Percentiles rank a stretch among this genome's conserved stretches.
These are phyloP conservation scores for Crataegus laevigata DNA, from an alignment of 306 rosid genomes.

Conservation along the genomic window DNA sequence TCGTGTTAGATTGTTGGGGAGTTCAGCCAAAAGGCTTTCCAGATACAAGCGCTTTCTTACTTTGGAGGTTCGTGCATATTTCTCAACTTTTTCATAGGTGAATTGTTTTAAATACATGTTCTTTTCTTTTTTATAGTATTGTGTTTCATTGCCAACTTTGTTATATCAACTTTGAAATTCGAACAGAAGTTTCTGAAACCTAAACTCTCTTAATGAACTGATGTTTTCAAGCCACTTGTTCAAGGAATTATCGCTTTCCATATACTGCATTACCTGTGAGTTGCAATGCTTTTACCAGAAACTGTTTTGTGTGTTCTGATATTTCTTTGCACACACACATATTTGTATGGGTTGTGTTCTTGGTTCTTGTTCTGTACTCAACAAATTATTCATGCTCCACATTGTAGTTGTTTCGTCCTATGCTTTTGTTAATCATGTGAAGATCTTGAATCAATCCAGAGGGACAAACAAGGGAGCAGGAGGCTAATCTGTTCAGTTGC, in stretches of 20 bases:
- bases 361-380: background rate
- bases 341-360: background rate
- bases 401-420: background rate
- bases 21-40: conserved; percentile 35
- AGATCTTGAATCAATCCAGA: conserved; percentile 39
- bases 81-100: too few relatives aligned
- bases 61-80: conserved; percentile 43
- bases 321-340: conserved; percentile 4
- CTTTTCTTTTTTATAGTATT: too few relatives aligned
- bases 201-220: conserved; percentile 8
- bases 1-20: conserved; percentile 32
- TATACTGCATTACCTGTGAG: conserved; percentile 48
- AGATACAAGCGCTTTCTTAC: conserved; percentile 43
- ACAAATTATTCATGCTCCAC: background rate
- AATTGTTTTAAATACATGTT: too few relatives aligned
- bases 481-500: conserved; percentile 76
- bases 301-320: background rate
- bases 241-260: conserved; percentile 25
- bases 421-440: conserved; percentile 10
- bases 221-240: conserved; percentile 39
- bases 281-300: conserved; percentile 15
- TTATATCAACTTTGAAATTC: background rate
- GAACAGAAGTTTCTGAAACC: background rate
- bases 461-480: conserved; percentile 41
- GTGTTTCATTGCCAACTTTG: too few relatives aligned